Conservation (phyloP, 495 filamentous ascomycete species). For the Daldinia decipiens region DNA sequence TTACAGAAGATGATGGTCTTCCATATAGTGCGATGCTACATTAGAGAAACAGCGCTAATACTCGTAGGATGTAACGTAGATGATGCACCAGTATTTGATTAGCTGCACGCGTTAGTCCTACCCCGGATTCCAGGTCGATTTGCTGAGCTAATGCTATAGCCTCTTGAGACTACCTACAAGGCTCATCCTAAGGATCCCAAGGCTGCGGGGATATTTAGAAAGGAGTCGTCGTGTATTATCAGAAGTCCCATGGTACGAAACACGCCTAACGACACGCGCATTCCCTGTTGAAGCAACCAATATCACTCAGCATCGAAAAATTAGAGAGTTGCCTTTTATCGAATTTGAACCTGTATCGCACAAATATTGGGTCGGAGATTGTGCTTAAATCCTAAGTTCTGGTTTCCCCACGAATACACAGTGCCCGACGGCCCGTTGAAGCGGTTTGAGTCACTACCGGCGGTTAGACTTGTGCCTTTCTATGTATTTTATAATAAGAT, state of each 20-base stretch:
- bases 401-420: not conserved
- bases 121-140: not conserved
- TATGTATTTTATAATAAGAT: not conserved
- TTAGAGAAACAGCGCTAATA: not conserved
- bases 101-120: not conserved
- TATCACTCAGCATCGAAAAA: not conserved
- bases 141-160: not conserved
- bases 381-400: slow-evolving; percentile 2
- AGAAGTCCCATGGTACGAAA: not conserved
- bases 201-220: no score
- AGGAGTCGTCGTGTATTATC: no score
- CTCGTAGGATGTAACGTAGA: not conserved
- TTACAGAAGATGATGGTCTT: not conserved
- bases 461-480: not conserved
- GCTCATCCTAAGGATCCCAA: no score
- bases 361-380: not conserved
- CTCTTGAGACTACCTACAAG: not conserved
- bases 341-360: not conserved
- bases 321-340: not conserved
- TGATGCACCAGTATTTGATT: not conserved
- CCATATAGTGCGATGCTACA: no score
- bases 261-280: not conserved
- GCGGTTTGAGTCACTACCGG: not conserved
- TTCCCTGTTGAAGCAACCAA: not conserved
- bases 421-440: not conserved